phyloP scores from a whole-genome alignment of 176 grass and related monocot genomes.

The Alloteropsis semialata region DNA sequence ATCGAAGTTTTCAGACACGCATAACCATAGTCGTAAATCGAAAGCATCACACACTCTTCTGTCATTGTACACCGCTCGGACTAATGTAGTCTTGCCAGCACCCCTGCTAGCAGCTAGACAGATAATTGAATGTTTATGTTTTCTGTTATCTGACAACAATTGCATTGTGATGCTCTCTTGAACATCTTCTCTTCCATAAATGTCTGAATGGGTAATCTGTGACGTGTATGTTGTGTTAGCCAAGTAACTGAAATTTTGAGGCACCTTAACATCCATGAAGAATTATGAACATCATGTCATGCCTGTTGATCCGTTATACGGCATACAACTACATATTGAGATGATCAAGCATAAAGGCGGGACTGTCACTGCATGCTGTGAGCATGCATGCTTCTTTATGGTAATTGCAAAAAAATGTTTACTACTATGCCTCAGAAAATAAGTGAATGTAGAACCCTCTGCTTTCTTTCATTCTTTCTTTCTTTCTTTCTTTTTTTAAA shows the following conservation, averaged over 20 bases:
- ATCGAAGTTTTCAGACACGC: conserved; percentile 4
- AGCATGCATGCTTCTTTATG: too few relatives aligned
- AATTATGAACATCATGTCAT: too few relatives aligned
- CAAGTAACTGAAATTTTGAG: not conserved
- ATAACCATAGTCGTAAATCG: not conserved
- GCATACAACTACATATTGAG: too few relatives aligned
- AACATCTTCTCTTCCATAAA: not conserved
- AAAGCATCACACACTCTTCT: not conserved
- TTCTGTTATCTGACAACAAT: not conserved
- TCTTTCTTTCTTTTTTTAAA: too few relatives aligned
- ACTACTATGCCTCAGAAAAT: too few relatives aligned
- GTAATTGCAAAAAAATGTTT: too few relatives aligned
- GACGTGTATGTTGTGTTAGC: not conserved
- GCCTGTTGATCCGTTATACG: not conserved
- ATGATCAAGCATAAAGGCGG: too few relatives aligned
- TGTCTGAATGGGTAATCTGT: not conserved
- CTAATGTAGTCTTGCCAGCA: conserved; percentile 17
- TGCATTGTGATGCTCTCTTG: not conserved
- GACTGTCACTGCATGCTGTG: too few relatives aligned
- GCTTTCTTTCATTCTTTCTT: too few relatives aligned
- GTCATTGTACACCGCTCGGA: conserved; percentile 4
- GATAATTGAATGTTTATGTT: not conserved
- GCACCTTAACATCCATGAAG: too few relatives aligned
- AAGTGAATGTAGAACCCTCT: too few relatives aligned
- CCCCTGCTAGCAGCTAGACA: conserved; percentile 1